These are phyloP conservation scores for Hysterium pulicare DNA, from an alignment of 2,329 filamentous ascomycete species.

Conservation along the genomic window DNA sequence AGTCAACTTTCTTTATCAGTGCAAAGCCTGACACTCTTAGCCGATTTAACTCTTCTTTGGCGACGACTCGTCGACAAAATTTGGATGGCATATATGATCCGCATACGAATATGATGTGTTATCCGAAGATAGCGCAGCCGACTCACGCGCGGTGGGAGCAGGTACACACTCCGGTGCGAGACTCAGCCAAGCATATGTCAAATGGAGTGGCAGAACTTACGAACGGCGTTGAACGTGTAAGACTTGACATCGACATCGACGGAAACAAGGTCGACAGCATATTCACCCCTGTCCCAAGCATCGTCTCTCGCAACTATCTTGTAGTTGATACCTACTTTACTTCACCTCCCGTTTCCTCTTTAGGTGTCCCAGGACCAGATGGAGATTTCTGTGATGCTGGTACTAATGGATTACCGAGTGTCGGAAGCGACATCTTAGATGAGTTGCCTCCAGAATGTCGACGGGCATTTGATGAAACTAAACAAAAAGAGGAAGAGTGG, in stretches of 20 bases:
- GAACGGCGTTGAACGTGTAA: conserved; percentile 19
- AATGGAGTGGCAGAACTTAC: conserved; percentile 36
- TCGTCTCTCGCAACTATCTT: conserved; percentile 60
- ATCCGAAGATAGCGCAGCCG: conserved; percentile 83
- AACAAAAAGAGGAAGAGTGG: conserved; percentile 66
- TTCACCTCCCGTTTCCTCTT: conserved; percentile 55
- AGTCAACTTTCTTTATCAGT: neutral
- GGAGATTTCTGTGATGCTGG: conserved; percentile 49
- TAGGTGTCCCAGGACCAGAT: conserved; percentile 59
- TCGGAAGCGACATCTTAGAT: conserved; percentile 63
- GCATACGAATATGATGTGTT: conserved; percentile 90
- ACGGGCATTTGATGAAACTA: conserved; percentile 66
- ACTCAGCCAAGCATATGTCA: conserved; percentile 3
- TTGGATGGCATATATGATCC: conserved; percentile 82
- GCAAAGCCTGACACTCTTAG: conserved; percentile 49
- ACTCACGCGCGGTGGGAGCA: conserved; percentile 81
- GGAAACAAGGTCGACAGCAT: conserved; percentile 30
- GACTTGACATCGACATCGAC: conserved; percentile 8
- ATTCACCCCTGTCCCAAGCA: conserved; percentile 54
- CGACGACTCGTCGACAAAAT: conserved; percentile 65
- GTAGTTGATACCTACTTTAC: conserved; percentile 61
- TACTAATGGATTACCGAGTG: conserved; percentile 57
- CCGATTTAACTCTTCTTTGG: conserved; percentile 76
- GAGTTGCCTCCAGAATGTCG: conserved; percentile 69
- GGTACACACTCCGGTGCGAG: conserved; percentile 45